These are phyloP conservation scores for Cymbopogon flexuosus DNA, from an alignment of 202 grass and related monocot species.

Conservation along the genomic window DNA sequence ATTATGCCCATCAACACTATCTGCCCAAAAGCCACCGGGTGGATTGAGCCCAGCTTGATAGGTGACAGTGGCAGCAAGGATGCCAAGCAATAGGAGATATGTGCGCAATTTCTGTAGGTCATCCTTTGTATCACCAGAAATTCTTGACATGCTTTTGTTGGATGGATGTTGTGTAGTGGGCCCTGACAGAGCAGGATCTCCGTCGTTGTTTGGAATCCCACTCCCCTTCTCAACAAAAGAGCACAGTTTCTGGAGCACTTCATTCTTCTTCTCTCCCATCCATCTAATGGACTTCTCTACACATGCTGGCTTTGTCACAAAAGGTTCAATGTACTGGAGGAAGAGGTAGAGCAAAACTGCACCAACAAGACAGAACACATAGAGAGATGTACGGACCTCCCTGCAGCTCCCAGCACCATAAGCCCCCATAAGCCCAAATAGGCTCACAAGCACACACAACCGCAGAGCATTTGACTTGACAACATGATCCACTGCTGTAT, in stretches of 20 bases:
- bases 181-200: not conserved
- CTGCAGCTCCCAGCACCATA: conserved; percentile 55
- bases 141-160: not conserved
- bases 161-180: not conserved
- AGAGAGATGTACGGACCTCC: conserved; percentile 45
- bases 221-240: not conserved
- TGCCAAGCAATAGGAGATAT: conserved; percentile 48
- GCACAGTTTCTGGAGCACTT: not conserved
- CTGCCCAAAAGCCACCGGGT: conserved; percentile 51
- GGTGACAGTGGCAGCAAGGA: conserved; percentile 42
- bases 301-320: not conserved
- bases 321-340: conserved; percentile 22
- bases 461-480: conserved; percentile 49
- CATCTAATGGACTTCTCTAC: not conserved
- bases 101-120: conserved; percentile 38
- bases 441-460: conserved; percentile 45
- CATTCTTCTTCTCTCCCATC: not conserved
- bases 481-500: conserved; percentile 32
- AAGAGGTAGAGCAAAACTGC: conserved; percentile 39
- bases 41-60: conserved; percentile 46
- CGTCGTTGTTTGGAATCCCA: not conserved
- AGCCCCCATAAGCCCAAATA: conserved; percentile 48
- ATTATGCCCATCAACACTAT: conserved; percentile 13
- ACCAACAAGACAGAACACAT: conserved; percentile 42
- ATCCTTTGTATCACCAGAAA: not conserved